phyloP scores from a whole-genome alignment of 176 grass and related monocot genomes.

The Oryza rufipogon region DNA sequence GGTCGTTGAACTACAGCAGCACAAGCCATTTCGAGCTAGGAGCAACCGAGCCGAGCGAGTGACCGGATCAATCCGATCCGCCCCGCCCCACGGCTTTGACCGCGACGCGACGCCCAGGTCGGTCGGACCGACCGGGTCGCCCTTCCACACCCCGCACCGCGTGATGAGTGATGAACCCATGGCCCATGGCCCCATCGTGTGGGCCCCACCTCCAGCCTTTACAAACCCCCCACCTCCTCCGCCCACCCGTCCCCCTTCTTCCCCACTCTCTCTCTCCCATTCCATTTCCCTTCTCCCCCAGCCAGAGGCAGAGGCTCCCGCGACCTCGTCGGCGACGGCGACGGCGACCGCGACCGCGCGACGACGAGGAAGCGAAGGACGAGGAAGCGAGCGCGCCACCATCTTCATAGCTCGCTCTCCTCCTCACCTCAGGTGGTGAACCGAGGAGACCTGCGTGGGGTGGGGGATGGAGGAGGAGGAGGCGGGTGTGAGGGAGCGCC shows the following conservation, averaged over 20 bases:
- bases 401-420: too few species aligned
- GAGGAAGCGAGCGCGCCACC: neutral
- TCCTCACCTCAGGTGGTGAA: too few species aligned
- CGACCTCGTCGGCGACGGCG: too few species aligned
- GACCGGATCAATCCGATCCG: neutral
- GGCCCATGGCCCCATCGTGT: neutral
- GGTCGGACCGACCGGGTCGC: conserved; percentile 15
- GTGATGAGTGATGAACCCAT: neutral
- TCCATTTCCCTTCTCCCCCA: neutral
- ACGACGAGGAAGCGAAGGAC: neutral
- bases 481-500: neutral
- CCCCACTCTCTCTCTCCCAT: neutral
- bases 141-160: neutral
- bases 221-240: neutral
- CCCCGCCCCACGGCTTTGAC: neutral
- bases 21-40: too few species aligned
- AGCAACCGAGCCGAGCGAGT: too few species aligned
- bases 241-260: too few species aligned
- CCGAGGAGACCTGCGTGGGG: neutral
- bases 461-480: conserved; percentile 36
- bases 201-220: conserved; percentile 21
- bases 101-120: neutral
- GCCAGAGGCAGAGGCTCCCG: neutral
- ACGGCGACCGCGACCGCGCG: neutral
- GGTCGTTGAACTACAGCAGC: too few species aligned